Evolutionary conservation across 2,329 filamentous ascomycete species (phyloP).

Genomic region (Claviceps fusiformis): DNA sequence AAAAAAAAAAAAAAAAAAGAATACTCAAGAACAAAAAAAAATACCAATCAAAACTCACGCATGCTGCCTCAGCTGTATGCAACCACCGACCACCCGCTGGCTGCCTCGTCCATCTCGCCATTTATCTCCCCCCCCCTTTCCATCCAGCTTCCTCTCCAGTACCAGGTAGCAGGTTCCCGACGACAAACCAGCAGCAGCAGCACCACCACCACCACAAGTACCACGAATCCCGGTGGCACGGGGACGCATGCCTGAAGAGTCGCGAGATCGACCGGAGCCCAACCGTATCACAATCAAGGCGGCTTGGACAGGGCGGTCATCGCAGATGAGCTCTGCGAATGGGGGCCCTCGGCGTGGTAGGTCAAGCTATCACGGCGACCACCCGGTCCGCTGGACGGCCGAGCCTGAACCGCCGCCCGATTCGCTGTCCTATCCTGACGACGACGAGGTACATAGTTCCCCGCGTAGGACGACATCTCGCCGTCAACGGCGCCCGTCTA

Average conservation of each 20-base stretch:
- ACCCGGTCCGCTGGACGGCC: slow-evolving; percentile 7
- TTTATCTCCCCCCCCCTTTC: too few relatives aligned
- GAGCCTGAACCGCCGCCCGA: slow-evolving; percentile 10
- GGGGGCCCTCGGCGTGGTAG: slow-evolving; percentile 15
- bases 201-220: slow-evolving; percentile 7
- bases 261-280: slow-evolving; percentile 11
- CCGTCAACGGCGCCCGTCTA: slow-evolving; percentile 8
- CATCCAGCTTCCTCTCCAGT: neutral
- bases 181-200: neutral
- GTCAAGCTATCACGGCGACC: slow-evolving; percentile 13
- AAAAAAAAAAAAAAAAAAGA: neutral
- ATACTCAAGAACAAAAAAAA: neutral
- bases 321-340: slow-evolving; percentile 17
- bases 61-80: slow-evolving; percentile 10
- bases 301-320: slow-evolving; percentile 17
- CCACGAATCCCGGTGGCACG: neutral
- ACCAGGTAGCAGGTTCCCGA: neutral
- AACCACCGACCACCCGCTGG: slow-evolving; percentile 12
- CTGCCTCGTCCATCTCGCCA: slow-evolving; percentile 9
- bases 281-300: slow-evolving; percentile 10
- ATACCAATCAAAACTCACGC: slow-evolving; percentile 9
- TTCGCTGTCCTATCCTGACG: slow-evolving; percentile 16
- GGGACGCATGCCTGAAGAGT: neutral
- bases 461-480: slow-evolving; percentile 16
- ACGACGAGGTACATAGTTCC: slow-evolving; percentile 19